Evolutionary conservation across 108 stramenopile genomes (phyloP).

Genomic region (Mediolabrus comicus): DNA sequence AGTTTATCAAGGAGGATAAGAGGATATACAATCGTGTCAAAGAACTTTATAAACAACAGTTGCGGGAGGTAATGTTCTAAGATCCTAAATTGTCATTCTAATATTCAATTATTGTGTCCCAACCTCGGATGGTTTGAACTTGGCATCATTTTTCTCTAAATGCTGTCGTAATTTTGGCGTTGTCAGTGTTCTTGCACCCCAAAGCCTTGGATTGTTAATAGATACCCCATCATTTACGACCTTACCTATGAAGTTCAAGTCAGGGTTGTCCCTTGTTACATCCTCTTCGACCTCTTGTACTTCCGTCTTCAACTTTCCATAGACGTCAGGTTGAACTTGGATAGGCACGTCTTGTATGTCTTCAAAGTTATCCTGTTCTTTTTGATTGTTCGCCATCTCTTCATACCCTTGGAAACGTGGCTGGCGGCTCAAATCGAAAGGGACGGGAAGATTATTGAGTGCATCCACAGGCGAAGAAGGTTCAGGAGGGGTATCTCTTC

Average conservation of each 20-base stretch:
- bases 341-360: not conserved
- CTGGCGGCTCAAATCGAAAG: not conserved
- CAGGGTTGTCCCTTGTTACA: not conserved
- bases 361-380: not conserved
- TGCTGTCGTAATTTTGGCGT: not conserved
- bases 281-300: not conserved
- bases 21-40: not conserved
- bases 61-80: not conserved
- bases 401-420: not conserved
- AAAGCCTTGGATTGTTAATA: slow-evolving; percentile 1
- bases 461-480: not conserved
- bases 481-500: not conserved
- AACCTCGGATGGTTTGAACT: not conserved
- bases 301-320: not conserved
- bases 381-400: not conserved
- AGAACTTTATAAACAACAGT: not conserved
- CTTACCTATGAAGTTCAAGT: not conserved
- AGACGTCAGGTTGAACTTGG: not conserved
- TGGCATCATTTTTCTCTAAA: not conserved
- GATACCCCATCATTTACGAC: not conserved
- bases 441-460: not conserved
- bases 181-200: slow-evolving; percentile 1
- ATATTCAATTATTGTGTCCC: not conserved
- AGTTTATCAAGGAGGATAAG: not conserved
- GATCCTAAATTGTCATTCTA: not conserved